These are phyloP conservation scores for Arxiozyma slooffiae DNA, from an alignment of 1,139 yeast species.

Conservation along the genomic window DNA sequence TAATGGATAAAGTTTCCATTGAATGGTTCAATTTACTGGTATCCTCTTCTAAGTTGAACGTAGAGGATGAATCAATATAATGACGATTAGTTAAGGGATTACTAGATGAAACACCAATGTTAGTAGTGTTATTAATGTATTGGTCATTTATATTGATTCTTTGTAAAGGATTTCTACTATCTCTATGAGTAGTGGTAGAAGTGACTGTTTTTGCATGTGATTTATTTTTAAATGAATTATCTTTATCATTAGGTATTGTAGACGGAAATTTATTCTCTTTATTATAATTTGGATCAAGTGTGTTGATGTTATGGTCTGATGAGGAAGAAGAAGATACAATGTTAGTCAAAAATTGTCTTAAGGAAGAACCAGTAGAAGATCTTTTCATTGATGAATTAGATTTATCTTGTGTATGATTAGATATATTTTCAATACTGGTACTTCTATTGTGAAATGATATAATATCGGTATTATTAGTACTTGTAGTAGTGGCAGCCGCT, in stretches of 20 bases:
- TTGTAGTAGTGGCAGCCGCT: conserved; percentile 1
- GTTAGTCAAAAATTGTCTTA: conserved; percentile 24
- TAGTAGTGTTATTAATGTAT: background rate
- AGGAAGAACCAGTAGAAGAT: conserved; percentile 27
- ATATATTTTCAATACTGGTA: background rate
- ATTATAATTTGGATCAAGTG: background rate
- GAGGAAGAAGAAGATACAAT: conserved; percentile 9
- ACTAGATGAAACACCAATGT: background rate
- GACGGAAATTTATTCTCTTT: conserved; percentile 1
- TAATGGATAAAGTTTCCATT: conserved; percentile 5
- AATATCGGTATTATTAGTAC: conserved; percentile 1
- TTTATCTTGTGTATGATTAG: background rate
- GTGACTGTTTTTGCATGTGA: background rate
- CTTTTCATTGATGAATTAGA: conserved; percentile 16
- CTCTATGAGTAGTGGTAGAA: background rate
- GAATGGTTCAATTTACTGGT: conserved; percentile 1
- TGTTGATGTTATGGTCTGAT: background rate
- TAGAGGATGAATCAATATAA: background rate
- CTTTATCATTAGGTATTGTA: background rate
- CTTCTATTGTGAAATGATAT: background rate
- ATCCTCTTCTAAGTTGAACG: background rate
- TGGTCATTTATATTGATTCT: background rate
- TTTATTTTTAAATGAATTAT: background rate
- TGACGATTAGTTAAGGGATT: background rate
- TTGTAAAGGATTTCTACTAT: background rate